Evolutionary conservation across 208 protist genomes (phyloP), one percentile per base, ranked within the genome.

Genomic region (Trypanosoma brucei): DNA sequence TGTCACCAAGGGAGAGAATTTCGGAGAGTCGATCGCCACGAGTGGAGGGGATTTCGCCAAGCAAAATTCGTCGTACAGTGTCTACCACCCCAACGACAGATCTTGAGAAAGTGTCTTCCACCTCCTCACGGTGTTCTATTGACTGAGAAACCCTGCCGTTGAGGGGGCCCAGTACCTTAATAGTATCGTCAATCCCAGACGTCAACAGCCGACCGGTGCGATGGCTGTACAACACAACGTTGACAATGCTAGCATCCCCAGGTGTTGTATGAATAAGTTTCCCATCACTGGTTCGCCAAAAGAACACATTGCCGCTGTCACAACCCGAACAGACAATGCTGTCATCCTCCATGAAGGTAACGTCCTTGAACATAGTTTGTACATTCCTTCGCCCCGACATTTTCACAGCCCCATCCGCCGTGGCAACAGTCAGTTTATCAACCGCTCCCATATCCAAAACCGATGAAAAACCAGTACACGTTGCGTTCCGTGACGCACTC

Each of bases 361-460:
- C 77, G 40, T 84, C 66, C 62, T 87, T 87, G 62, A 79, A 87
- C 71, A 79, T 79, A 11, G 77, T 79, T n/a, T 53, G 14, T 11
- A 13, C 38, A 76, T 87, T 84, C 3, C 35, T 30, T 9, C 81
- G 72, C 0, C 75, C 74, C 9, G 46, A 49, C 11, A 82, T 46
- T 0, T 51, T 42, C 8, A 62, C 44, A 58, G 48, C 37, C 36
- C 63, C 55, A 9, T 54, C 30, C 30, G 57, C 40, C 37, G 39
- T 45, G 0, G 75, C 49, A 31, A 53, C 44, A 45, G 75, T 54
- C 5, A 77, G 22, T 8, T 35, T 62, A 38, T 31, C 14, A 30
- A 13, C 3, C 11, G 39, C 22, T 48, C 62, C 62, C 37, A 68
- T 48, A 36, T 45, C 2, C 35, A 59, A 36, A 34, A 68, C 34